These are phyloP conservation scores for Trichoderma sp. DNA, from an alignment of 2,329 filamentous ascomycete genomes.

Conservation along the genomic window DNA sequence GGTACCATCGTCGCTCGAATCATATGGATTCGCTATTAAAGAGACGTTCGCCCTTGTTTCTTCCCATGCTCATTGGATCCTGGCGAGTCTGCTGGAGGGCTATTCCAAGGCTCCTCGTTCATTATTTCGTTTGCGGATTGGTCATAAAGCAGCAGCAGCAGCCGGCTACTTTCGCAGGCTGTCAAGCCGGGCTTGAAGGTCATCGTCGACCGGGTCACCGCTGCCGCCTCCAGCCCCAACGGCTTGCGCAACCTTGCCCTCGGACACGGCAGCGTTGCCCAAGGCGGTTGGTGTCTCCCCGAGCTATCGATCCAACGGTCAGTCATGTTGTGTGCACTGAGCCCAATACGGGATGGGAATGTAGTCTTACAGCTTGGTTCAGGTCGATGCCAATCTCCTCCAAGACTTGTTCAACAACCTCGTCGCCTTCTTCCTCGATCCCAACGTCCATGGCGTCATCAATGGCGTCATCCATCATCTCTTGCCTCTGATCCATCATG, in stretches of 20 bases:
- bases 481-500: slow-evolving; percentile 97
- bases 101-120: background rate
- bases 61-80: background rate
- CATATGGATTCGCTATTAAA: background rate
- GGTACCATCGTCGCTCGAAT: background rate
- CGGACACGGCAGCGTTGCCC: slow-evolving; percentile 67
- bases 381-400: slow-evolving; percentile 97
- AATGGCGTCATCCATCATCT: slow-evolving; percentile 99
- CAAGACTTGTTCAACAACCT: slow-evolving; percentile 92
- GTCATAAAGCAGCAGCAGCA: background rate
- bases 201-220: slow-evolving; percentile 72
- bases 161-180: slow-evolving; percentile 63
- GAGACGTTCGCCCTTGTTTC: background rate
- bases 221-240: slow-evolving; percentile 59
- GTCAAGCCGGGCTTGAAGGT: slow-evolving; percentile 88
- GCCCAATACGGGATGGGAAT: background rate
- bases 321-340: background rate
- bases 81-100: background rate
- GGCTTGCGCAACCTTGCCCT: slow-evolving; percentile 80
- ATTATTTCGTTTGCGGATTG: background rate
- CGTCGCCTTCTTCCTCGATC: slow-evolving; percentile 92
- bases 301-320: slow-evolving; percentile 53
- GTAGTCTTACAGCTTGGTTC: slow-evolving; percentile 70
- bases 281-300: slow-evolving; percentile 87
- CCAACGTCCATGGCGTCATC: slow-evolving; percentile 91